phyloP scores from a whole-genome alignment of 805 yeast genomes.

The Wickerhamiella azyma region DNA sequence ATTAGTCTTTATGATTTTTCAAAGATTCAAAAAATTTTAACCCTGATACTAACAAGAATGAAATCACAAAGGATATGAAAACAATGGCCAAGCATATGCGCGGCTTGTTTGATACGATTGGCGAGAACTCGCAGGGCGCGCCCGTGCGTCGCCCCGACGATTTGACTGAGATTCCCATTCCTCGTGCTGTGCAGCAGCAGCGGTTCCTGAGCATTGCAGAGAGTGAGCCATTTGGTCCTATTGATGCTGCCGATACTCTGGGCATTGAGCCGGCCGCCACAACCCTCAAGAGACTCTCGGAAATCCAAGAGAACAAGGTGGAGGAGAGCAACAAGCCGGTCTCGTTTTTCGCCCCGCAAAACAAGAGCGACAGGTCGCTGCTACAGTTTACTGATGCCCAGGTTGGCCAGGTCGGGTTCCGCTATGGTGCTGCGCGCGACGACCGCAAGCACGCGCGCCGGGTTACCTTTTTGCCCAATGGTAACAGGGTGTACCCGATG shows the following conservation, averaged over 20 bases:
- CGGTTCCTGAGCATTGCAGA: conserved; percentile 83
- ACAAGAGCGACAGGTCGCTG: conserved; percentile 54
- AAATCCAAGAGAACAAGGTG: conserved; percentile 14
- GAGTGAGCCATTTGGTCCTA: conserved; percentile 88
- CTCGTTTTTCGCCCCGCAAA: conserved; percentile 41
- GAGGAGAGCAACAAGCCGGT: conserved; percentile 23
- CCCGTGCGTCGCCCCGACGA: conserved; percentile 43
- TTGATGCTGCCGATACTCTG: conserved; percentile 80
- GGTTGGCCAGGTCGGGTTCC: conserved; percentile 76
- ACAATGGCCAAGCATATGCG: conserved; percentile 51
- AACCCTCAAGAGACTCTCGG: conserved; percentile 48
- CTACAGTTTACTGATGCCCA: conserved; percentile 66
- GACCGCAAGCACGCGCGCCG: conserved; percentile 73
- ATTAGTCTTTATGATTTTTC: conserved; percentile 69
- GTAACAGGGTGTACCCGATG: conserved; percentile 15
- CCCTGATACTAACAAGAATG: conserved; percentile 26
- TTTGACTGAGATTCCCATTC: conserved; percentile 87
- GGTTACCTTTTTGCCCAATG: conserved; percentile 21
- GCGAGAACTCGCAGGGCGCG: conserved; percentile 16
- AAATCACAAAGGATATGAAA: conserved; percentile 41
- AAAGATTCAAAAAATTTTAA: conserved; percentile 5
- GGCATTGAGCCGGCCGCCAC: conserved; percentile 79
- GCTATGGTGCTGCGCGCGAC: conserved; percentile 84
- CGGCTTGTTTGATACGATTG: conserved; percentile 60
- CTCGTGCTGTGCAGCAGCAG: conserved; percentile 66